Evolutionary conservation across 768 basidiomycete species (phyloP).

Genomic region (Baorangia bicolor): DNA sequence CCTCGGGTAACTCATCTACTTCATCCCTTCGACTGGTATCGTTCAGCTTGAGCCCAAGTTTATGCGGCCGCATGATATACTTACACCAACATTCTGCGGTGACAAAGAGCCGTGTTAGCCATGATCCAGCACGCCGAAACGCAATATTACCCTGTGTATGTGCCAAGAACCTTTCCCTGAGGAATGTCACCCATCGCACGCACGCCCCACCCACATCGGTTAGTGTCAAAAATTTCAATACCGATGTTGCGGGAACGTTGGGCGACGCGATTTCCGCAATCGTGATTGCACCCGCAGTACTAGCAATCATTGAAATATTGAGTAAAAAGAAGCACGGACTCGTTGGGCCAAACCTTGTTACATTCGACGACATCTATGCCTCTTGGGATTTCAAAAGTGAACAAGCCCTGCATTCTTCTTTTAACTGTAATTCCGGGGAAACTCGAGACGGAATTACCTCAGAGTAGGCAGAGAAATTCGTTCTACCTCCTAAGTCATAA

Average conservation of each 20-base stretch:
- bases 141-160: slow-evolving; percentile 61
- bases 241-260: slow-evolving; percentile 56
- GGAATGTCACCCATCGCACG: slow-evolving; percentile 42
- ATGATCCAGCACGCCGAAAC: background rate
- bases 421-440: background rate
- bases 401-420: slow-evolving; percentile 43
- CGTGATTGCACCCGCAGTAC: slow-evolving; percentile 44
- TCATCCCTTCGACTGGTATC: slow-evolving; percentile 42
- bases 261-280: slow-evolving; percentile 60
- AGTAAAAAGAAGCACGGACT: background rate
- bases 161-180: slow-evolving; percentile 60
- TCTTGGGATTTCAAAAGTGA: slow-evolving; percentile 40
- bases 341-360: slow-evolving; percentile 45
- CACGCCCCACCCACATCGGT: slow-evolving; percentile 62
- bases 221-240: slow-evolving; percentile 68
- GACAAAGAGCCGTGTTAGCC: slow-evolving; percentile 5
- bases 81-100: slow-evolving; percentile 45
- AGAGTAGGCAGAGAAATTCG: slow-evolving; percentile 44
- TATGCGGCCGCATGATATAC: slow-evolving; percentile 15
- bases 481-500: slow-evolving; percentile 24
- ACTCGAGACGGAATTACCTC: slow-evolving; percentile 21
- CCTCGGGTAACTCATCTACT: slow-evolving; percentile 37
- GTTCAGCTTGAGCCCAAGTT: background rate
- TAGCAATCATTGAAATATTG: slow-evolving; percentile 17
- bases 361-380: slow-evolving; percentile 64